Evolutionary conservation across 2,329 filamentous ascomycete genomes (phyloP).

Genomic region (Coniochaeta hoffmannii): DNA sequence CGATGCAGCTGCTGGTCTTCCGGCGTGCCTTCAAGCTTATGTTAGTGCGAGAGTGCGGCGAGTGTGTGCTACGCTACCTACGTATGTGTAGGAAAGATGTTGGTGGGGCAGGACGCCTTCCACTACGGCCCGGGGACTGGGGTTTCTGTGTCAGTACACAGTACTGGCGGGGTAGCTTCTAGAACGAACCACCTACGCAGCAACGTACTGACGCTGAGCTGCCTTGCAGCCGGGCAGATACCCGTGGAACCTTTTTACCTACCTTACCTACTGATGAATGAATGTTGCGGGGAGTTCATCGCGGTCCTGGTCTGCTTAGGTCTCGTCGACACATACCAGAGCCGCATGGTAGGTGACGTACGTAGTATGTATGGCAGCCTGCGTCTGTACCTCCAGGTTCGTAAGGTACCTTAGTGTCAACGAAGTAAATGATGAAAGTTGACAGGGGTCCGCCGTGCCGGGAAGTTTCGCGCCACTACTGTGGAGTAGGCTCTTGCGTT

Average conservation of each 20-base stretch:
- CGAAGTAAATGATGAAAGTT: too few species aligned
- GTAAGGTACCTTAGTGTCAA: not conserved
- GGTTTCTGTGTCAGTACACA: not conserved
- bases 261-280: too few species aligned
- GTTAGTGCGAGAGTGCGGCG: not conserved
- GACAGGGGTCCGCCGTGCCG: not conserved
- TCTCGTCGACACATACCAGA: not conserved
- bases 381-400: not conserved
- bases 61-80: too few species aligned
- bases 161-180: constrained; percentile 2
- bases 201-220: not conserved
- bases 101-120: constrained; percentile 2
- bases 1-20: too few species aligned
- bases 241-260: too few species aligned
- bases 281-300: too few species aligned
- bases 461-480: not conserved
- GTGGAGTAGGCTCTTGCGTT: not conserved
- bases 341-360: not conserved
- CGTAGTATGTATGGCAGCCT: not conserved
- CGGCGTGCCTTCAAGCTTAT: not conserved
- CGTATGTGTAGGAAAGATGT: not conserved
- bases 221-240: not conserved
- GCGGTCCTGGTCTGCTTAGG: too few species aligned
- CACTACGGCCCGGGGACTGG: too few species aligned
- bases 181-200: not conserved